Base-by-base conservation (phyloP, 148 eudicot genomes). In the Persicaria maculosa region DNA sequence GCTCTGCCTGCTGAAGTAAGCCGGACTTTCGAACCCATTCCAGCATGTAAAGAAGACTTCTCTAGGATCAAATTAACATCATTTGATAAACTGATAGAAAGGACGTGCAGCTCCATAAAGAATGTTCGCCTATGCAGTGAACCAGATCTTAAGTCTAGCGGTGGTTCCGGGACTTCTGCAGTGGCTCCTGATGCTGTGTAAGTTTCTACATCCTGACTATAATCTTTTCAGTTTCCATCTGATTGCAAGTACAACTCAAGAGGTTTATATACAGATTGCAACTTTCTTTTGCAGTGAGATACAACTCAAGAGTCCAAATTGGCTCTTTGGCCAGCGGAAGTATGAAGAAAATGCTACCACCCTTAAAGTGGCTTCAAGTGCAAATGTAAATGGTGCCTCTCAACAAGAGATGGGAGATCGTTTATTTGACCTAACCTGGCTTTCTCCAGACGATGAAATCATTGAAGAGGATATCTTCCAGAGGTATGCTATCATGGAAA, bases 181-280 rank as follows among this genome's bases (percentile, higher is more conserved):
- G 95, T 96, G 79, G 99, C 99, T 40, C 99, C 97, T 77, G 99
- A 96, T 90, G 99, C 99, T 80, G 91, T 85, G 99, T 96, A 89
- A 89, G 81, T 82, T 25, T 72, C 74, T 77, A 7, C 74, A 74
- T 47, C 52, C 44, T 46, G 47, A 65, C 57, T 48, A 45, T 10
- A 20, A 0, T 19, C n/a, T 36, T 22, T 44, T 6, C 47, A 20
- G 14, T 12, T 70, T 70, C 15, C 14, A 43, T 15, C 44, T 15
- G 45, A 14, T 31, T 67, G 40, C 40, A 31, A 31, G 40, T 31
- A 31, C 40, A 31, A 31, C 71, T 43, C 19, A 36, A 68, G 15
- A 9, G 44, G n/a, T 67, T 67, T 9, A 10, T 61, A 61, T 25
- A 9, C 44, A 61, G 44, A 22, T 22, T 10, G 44, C 47, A 40